Percentiles rank a stretch among this genome's conserved stretches.
Conservation (phyloP, 2,329 filamentous ascomycete genomes). For the Stemphylium vesicarium region DNA sequence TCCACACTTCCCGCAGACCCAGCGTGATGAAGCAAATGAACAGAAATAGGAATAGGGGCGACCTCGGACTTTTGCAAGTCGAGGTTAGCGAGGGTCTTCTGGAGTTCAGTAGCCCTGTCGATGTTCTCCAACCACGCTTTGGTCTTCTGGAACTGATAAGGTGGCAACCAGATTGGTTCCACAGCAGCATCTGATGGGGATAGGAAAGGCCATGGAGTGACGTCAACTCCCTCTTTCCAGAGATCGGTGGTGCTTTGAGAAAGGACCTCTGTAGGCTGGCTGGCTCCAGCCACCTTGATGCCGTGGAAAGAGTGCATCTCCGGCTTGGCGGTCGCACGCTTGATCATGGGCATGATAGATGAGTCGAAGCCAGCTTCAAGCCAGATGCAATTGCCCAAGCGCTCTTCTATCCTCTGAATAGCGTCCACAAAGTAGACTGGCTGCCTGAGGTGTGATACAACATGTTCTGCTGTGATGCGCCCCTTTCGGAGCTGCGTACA, state of each 20-base stretch:
- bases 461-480: not conserved
- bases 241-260: slow-evolving; percentile 40
- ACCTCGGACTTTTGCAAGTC: not conserved
- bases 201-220: slow-evolving; percentile 52
- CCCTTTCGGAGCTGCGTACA: not conserved
- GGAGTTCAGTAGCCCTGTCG: slow-evolving; percentile 7
- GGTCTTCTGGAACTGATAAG: slow-evolving; percentile 35
- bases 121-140: slow-evolving; percentile 30
- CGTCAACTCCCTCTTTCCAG: slow-evolving; percentile 50
- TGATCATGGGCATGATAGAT: slow-evolving; percentile 38
- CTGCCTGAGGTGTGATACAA: slow-evolving; percentile 49
- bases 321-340: slow-evolving; percentile 26
- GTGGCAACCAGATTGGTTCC: slow-evolving; percentile 32
- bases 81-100: not conserved
- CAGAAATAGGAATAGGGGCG: not conserved
- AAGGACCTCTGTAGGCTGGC: slow-evolving; percentile 22
- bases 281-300: slow-evolving; percentile 11
- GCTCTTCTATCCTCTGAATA: slow-evolving; percentile 46
- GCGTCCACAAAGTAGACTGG: slow-evolving; percentile 57
- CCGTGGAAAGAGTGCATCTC: slow-evolving; percentile 7
- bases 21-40: slow-evolving; percentile 4
- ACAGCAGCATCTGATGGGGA: slow-evolving; percentile 31
- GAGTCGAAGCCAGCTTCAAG: slow-evolving; percentile 32
- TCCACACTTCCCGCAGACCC: not conserved
- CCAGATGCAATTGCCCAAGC: slow-evolving; percentile 27